These are phyloP conservation scores for Syncephalastrum racemosum DNA, from an alignment of 371 early-diverging fungal species.

Conservation along the genomic window DNA sequence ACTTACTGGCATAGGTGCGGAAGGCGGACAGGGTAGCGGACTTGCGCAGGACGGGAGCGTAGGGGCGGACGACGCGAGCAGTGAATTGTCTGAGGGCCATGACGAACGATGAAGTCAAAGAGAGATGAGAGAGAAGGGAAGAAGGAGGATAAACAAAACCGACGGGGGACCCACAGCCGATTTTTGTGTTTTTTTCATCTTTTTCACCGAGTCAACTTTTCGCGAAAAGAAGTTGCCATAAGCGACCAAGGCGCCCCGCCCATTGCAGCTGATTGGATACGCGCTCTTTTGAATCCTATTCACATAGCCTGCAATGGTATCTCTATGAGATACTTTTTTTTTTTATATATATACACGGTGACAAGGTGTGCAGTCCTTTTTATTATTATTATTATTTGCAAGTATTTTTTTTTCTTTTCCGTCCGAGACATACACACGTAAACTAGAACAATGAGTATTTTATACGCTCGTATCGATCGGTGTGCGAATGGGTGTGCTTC, in stretches of 20 bases:
- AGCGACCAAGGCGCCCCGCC: slow-evolving; percentile 5
- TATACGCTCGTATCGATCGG: no score
- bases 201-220: slow-evolving; percentile 43
- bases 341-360: no score
- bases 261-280: no score
- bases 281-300: no score
- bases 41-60: slow-evolving; percentile 38
- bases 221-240: slow-evolving; percentile 21
- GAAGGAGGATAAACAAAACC: slow-evolving; percentile 17
- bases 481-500: no score
- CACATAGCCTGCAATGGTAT: no score
- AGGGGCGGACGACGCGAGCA: slow-evolving; percentile 45
- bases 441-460: no score
- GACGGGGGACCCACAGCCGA: slow-evolving; percentile 7
- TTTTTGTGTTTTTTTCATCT: slow-evolving; percentile 28
- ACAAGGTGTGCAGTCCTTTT: no score
- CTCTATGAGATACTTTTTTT: no score
- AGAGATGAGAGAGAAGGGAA: slow-evolving; percentile 10
- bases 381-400: no score
- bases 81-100: slow-evolving; percentile 50
- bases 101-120: slow-evolving; percentile 3
- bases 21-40: slow-evolving; percentile 34
- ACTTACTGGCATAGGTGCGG: slow-evolving; percentile 52
- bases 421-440: no score
- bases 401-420: no score